These are phyloP conservation scores for Starmerella apicola DNA, from an alignment of 805 yeast genomes.

Conservation along the genomic window DNA sequence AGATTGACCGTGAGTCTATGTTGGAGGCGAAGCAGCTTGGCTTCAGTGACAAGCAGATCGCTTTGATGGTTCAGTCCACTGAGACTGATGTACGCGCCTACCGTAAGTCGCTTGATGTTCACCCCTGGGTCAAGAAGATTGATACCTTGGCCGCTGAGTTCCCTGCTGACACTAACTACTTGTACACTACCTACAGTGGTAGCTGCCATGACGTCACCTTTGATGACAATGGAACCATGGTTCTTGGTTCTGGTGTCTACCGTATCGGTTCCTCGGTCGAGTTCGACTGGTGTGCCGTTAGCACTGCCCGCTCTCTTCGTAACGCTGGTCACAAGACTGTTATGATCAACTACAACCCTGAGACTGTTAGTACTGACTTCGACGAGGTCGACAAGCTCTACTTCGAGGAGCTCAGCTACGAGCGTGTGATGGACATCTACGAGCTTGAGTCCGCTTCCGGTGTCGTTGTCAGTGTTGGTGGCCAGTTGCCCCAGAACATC, in stretches of 20 bases:
- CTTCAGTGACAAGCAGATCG: constrained; percentile 90
- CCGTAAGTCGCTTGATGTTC: constrained; percentile 67
- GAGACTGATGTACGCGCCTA: constrained; percentile 75
- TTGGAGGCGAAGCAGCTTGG: constrained; percentile 81
- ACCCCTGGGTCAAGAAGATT: constrained; percentile 91
- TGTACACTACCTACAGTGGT: constrained; percentile 94
- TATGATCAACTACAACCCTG: constrained; percentile 97
- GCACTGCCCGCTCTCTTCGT: constrained; percentile 89
- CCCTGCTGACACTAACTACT: constrained; percentile 93
- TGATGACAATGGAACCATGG: constrained; percentile 84
- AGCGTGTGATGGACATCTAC: constrained; percentile 93
- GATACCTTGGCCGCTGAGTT: constrained; percentile 97
- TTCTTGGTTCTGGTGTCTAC: constrained; percentile 97
- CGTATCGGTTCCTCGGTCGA: constrained; percentile 97
- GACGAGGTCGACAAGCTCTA: constrained; percentile 96
- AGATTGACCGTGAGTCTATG: constrained; percentile 50
- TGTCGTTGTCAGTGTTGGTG: constrained; percentile 93
- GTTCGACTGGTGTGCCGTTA: constrained; percentile 98
- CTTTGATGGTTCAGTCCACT: constrained; percentile 52
- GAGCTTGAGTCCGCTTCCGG: constrained; percentile 84
- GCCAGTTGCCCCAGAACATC: constrained; percentile 95
- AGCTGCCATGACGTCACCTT: constrained; percentile 70
- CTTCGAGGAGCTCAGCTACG: constrained; percentile 89
- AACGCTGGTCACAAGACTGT: constrained; percentile 77
- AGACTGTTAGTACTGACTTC: constrained; percentile 94